phyloP scores from a whole-genome alignment of 2,329 filamentous ascomycete species.

The Periconia digitata region DNA sequence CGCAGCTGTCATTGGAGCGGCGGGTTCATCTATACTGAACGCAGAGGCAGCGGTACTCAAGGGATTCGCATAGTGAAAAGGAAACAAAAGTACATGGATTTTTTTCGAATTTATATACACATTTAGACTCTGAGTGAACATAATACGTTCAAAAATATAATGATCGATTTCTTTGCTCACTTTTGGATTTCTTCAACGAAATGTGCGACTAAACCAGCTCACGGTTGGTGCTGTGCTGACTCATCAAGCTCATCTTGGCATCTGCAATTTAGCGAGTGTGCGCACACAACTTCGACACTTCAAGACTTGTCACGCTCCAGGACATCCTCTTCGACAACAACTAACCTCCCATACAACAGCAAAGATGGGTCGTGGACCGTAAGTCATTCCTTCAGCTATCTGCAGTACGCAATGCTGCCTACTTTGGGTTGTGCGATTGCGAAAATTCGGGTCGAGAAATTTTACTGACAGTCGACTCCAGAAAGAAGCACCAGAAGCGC shows the following conservation, averaged over 20 bases:
- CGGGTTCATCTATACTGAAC: constrained; percentile 94
- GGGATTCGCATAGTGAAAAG: constrained; percentile 71
- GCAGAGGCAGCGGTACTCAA: constrained; percentile 90
- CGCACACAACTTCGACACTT: constrained; percentile 6
- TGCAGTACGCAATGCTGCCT: background rate
- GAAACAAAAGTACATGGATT: no score
- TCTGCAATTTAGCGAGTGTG: background rate
- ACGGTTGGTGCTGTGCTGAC: constrained; percentile 3
- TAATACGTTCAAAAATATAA: no score
- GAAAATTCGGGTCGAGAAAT: background rate
- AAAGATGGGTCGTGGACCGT: constrained; percentile 68
- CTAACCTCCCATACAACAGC: constrained; percentile 44
- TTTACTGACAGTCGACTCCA: constrained; percentile 43
- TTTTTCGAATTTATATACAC: no score
- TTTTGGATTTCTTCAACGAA: no score
- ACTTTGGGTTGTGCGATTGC: background rate
- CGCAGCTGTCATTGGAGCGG: constrained; percentile 82
- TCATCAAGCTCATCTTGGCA: background rate
- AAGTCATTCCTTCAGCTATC: constrained; percentile 36
- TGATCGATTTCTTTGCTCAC: no score
- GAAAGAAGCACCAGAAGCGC: constrained; percentile 99
- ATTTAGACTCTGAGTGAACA: no score
- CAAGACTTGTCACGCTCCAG: constrained; percentile 26
- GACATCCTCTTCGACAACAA: constrained; percentile 36
- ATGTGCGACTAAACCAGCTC: no score